Evolutionary conservation across 2,329 filamentous ascomycete genomes (phyloP).

Genomic region (Aspergillus awamori): DNA sequence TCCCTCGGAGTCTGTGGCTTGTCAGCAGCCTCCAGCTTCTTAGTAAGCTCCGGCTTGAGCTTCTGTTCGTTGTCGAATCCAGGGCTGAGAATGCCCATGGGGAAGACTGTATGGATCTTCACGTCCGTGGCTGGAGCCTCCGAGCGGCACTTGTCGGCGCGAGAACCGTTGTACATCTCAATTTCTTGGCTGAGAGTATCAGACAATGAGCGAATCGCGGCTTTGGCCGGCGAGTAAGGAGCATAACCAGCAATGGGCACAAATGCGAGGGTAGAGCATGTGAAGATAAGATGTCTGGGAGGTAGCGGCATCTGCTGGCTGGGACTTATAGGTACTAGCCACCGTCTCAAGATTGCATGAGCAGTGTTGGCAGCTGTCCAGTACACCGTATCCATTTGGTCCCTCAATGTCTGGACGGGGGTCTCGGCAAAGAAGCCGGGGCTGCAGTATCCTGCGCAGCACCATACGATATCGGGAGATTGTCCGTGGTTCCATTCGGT

Average conservation of each 20-base stretch:
- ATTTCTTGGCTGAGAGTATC: conserved; percentile 85
- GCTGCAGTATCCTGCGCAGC: conserved; percentile 73
- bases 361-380: conserved; percentile 85
- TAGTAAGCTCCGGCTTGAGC: conserved; percentile 79
- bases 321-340: conserved; percentile 58
- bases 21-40: conserved; percentile 79
- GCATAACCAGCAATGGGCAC: conserved; percentile 79
- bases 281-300: conserved; percentile 80
- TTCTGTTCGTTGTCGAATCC: conserved; percentile 75
- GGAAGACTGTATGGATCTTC: conserved; percentile 78
- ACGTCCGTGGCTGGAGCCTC: conserved; percentile 64
- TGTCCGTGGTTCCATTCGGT: conserved; percentile 75
- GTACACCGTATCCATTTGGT: conserved; percentile 92
- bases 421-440: conserved; percentile 80
- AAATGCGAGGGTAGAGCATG: conserved; percentile 74
- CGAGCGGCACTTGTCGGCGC: conserved; percentile 41
- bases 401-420: conserved; percentile 65
- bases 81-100: conserved; percentile 78
- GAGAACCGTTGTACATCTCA: conserved; percentile 75
- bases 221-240: conserved; percentile 82
- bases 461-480: conserved; percentile 86
- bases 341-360: conserved; percentile 73
- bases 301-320: conserved; percentile 37
- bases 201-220: conserved; percentile 77
- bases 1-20: conserved; percentile 75